phyloP scores from a whole-genome alignment of 179 eudicot species.

The Actinidia arguta region DNA sequence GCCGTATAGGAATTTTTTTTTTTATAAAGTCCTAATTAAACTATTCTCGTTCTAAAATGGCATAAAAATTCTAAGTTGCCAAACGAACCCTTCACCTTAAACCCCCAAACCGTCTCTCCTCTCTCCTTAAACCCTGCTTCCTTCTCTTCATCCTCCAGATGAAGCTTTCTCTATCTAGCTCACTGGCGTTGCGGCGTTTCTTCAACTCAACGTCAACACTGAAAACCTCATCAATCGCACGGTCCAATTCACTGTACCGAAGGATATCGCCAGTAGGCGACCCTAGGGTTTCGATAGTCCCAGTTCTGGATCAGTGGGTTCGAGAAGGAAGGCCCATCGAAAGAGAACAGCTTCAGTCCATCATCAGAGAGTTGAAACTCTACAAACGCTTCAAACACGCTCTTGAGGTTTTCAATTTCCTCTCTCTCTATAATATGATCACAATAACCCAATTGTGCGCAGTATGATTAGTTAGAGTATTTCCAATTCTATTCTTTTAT shows the following conservation, averaged over 20 bases:
- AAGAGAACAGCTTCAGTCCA: slow-evolving; percentile 21
- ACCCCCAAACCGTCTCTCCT: not conserved
- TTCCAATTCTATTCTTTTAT: too few relatives aligned
- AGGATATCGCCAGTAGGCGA: slow-evolving; percentile 52
- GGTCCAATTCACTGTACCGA: slow-evolving; percentile 34
- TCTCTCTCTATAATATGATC: too few relatives aligned
- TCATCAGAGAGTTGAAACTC: slow-evolving; percentile 35
- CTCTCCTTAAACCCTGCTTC: not conserved
- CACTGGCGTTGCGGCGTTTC: not conserved
- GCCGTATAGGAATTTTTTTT: too few relatives aligned
- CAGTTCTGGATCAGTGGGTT: slow-evolving; percentile 62
- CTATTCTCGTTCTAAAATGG: too few relatives aligned
- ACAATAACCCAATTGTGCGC: too few relatives aligned
- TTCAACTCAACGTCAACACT: not conserved
- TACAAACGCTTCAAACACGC: slow-evolving; percentile 54
- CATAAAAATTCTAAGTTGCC: too few relatives aligned
- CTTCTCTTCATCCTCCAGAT: not conserved
- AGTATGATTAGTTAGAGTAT: too few relatives aligned
- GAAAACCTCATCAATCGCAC: not conserved
- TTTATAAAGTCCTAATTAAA: too few relatives aligned
- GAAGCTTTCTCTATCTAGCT: slow-evolving; percentile 9
- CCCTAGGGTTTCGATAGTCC: slow-evolving; percentile 38
- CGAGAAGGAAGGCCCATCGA: slow-evolving; percentile 37
- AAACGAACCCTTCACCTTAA: too few relatives aligned
- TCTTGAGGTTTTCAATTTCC: slow-evolving; percentile 47